phyloP scores from a whole-genome alignment of 225 moss, liverwort and hornwort species.

The Straminergon stramineum region DNA sequence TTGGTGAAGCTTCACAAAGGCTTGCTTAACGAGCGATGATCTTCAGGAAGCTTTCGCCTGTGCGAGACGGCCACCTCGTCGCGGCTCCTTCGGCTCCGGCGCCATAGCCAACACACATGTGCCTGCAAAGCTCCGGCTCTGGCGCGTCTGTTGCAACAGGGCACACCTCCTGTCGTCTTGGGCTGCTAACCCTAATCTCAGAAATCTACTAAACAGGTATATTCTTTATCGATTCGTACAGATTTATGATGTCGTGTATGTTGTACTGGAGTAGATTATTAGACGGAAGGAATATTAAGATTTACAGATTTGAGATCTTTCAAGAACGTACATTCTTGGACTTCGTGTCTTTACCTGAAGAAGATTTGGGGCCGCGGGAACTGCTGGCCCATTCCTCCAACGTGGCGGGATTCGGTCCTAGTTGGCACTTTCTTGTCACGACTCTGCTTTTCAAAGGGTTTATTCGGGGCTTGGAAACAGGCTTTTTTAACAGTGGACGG shows the following conservation, averaged over 20 bases:
- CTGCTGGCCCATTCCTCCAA: neutral
- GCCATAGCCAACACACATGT: conserved; percentile 25
- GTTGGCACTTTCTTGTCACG: conserved; percentile 9
- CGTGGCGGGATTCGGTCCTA: neutral
- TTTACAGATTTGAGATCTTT: neutral
- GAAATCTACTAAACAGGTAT: accelerated
- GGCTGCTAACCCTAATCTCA: neutral
- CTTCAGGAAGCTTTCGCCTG: neutral
- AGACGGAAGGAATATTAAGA: too few relatives aligned
- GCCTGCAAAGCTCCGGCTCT: neutral
- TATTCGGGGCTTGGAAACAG: neutral
- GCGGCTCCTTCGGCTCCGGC: conserved; percentile 9
- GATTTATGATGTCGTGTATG: too few relatives aligned
- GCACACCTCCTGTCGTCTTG: neutral
- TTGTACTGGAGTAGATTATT: accelerated
- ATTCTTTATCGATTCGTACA: accelerated
- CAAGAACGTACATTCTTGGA: accelerated
- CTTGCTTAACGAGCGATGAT: neutral
- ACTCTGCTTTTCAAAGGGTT: neutral
- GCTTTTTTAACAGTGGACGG: neutral
- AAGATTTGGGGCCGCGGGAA: neutral
- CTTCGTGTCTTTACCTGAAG: neutral
- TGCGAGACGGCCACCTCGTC: conserved; percentile 1
- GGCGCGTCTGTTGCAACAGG: neutral
- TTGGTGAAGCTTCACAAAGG: neutral